A percentile compares a stretch with the other conserved stretches of the same genome.
These are phyloP conservation scores for Vickermania spadyakhi DNA, from an alignment of 208 protist genomes.

Conservation along the genomic window DNA sequence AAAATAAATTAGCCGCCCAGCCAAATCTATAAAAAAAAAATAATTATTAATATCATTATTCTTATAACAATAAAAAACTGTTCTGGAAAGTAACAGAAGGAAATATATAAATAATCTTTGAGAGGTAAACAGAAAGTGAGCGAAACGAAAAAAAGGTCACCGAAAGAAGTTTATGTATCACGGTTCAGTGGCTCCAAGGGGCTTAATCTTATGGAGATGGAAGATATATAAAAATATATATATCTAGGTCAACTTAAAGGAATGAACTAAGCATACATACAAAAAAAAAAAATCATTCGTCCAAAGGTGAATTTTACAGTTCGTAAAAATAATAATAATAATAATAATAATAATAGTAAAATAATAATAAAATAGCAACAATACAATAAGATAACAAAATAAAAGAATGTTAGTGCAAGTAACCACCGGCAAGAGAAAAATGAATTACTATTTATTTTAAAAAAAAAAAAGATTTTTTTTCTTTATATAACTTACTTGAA, in stretches of 20 bases:
- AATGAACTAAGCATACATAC: neutral
- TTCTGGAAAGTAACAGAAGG: slow-evolving; percentile 3
- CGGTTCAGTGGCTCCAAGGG: too few species aligned
- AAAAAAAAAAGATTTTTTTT: too few species aligned
- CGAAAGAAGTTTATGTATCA: too few species aligned
- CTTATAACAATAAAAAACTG: slow-evolving; percentile 4
- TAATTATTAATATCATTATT: neutral
- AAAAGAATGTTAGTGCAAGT: too few species aligned
- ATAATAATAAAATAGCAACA: neutral
- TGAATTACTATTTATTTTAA: too few species aligned
- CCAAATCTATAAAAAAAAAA: slow-evolving; percentile 1
- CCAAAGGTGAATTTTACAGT: neutral
- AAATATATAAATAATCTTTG: slow-evolving; percentile 6
- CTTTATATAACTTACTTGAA: too few species aligned
- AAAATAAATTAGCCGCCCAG: neutral
- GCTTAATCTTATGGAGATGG: too few species aligned
- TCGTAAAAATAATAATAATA: neutral
- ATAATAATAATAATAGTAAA: neutral
- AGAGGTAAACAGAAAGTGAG: too few species aligned
- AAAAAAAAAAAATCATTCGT: slow-evolving; percentile 7
- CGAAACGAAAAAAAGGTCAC: too few species aligned
- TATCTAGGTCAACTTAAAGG: neutral
- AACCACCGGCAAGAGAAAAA: too few species aligned
- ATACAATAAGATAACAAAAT: too few species aligned
- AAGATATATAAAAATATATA: slow-evolving; percentile 6